A percentile compares a stretch with the other conserved stretches of the same genome.
Conservation (phyloP, 345 rosid genomes). For the Psidium guajava region DNA sequence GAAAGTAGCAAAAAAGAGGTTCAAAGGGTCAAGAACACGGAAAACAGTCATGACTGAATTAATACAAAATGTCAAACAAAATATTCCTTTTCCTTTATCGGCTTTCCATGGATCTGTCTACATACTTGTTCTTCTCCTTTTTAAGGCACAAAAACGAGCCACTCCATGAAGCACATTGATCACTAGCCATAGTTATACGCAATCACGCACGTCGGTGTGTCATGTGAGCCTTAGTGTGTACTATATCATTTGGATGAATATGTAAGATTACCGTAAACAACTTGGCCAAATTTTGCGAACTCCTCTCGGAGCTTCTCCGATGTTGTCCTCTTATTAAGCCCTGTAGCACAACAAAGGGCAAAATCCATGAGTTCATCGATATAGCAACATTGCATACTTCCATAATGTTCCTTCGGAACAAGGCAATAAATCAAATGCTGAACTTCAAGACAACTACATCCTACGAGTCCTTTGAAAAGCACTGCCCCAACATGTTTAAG, state of each 20-base stretch:
- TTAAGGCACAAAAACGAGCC: not conserved
- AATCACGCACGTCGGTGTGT: not conserved
- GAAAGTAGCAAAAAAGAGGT: not conserved
- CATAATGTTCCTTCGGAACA: fast-evolving
- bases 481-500: fast-evolving
- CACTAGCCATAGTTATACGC: not conserved
- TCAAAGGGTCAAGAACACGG: not conserved
- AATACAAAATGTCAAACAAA: not conserved
- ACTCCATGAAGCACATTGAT: not conserved
- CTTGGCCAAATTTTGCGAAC: slow-evolving; percentile 34
- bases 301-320: slow-evolving; percentile 27
- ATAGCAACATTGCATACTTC: not conserved
- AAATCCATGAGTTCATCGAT: not conserved
- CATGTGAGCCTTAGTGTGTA: not conserved
- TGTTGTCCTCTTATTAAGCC: slow-evolving; percentile 38
- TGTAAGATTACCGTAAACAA: slow-evolving; percentile 24
- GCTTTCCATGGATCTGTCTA: not conserved
- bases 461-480: not conserved
- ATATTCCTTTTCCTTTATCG: not conserved
- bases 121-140: not conserved
- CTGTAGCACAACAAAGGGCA: slow-evolving; percentile 7
- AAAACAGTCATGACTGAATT: not conserved
- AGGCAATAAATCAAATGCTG: not conserved
- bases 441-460: not conserved
- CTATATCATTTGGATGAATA: not conserved